Evolutionary conservation across 2,329 filamentous ascomycete species (phyloP), one percentile per base, ranked within the genome.

Genomic region (Fusarium pseudoanthophilum): DNA sequence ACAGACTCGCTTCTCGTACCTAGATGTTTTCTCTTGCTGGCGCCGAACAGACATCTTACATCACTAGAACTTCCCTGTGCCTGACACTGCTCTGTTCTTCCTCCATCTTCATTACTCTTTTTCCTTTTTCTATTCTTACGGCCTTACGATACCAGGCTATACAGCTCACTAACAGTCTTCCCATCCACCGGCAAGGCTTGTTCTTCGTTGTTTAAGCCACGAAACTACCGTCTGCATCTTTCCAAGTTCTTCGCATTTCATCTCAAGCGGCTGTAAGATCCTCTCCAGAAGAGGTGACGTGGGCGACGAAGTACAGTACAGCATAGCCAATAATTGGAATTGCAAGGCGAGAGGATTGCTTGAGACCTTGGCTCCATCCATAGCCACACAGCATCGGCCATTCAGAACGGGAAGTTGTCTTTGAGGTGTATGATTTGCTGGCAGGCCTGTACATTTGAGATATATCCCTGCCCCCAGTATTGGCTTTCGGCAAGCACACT

Each of bases 391-490:
- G 64, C 51, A 42, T 67, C 71, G 65, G 64, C 76, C 76, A 78
- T 76, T 78, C 76, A 78, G 60, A 74, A 69, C 59, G 52, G 55
- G 48, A 75, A 62, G 60, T 52, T 67, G 42, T 49, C 51, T 64
- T 61, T 75, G 46, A 63, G 59, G 52, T 73, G 57, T 75, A 64
- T 78, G 76, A 78, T 78, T 78, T 78, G 76, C 65, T 68, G 51
- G 60, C 40, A 63, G 63, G 63, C 62, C 74, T 77, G 72, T 73
- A 72, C 52, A 59, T 67, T 64, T 51, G 48, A 51, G 60, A 53
- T 60, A 66, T 76, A 67, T 60, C 76, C 76, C 73, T 77, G 76
- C 64, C 66, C 56, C 32, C 73, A 57, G 56, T 66, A 63, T 37
- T 65, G 53, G 42, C 58, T 72, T 51, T 66, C 71, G 48, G 58